Percentiles rank a stretch among this genome's conserved stretches.
Evolutionary conservation across 1,139 yeast species (phyloP).

Genomic region (Yamadazyma epiphylla): DNA sequence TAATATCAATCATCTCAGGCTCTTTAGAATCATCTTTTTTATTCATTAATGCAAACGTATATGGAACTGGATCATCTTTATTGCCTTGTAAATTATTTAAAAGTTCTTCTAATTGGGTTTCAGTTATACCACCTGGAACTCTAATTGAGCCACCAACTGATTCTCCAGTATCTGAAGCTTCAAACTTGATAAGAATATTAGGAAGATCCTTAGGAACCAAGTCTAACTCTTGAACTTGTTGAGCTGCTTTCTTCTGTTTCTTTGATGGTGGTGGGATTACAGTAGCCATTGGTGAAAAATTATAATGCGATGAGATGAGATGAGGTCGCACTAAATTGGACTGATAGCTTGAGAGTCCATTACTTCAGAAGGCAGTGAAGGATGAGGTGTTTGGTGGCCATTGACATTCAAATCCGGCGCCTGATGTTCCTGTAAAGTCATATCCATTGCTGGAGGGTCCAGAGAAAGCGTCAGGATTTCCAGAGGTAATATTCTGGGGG

Average conservation of each 20-base stretch:
- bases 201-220: constrained; percentile 78
- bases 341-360: no score
- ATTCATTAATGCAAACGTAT: constrained; percentile 68
- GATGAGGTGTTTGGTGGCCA: constrained; percentile 14
- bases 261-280: constrained; percentile 91
- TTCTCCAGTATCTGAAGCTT: constrained; percentile 95
- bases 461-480: no score
- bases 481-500: no score
- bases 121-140: constrained; percentile 88
- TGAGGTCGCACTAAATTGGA: no score
- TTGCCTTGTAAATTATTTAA: constrained; percentile 69
- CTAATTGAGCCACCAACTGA: constrained; percentile 78
- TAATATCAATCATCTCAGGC: constrained; percentile 60
- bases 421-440: no score
- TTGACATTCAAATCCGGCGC: background rate
- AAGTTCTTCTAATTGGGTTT: constrained; percentile 82
- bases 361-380: no score
- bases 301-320: constrained; percentile 4
- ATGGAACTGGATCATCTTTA: constrained; percentile 84
- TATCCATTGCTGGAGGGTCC: no score
- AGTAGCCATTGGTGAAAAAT: constrained; percentile 66
- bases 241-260: constrained; percentile 81
- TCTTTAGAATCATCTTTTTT: constrained; percentile 39
- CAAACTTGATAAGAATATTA: constrained; percentile 81
- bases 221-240: constrained; percentile 71